phyloP scores from a whole-genome alignment of 2,329 filamentous ascomycete species.

The Penicillium brasilianum region DNA sequence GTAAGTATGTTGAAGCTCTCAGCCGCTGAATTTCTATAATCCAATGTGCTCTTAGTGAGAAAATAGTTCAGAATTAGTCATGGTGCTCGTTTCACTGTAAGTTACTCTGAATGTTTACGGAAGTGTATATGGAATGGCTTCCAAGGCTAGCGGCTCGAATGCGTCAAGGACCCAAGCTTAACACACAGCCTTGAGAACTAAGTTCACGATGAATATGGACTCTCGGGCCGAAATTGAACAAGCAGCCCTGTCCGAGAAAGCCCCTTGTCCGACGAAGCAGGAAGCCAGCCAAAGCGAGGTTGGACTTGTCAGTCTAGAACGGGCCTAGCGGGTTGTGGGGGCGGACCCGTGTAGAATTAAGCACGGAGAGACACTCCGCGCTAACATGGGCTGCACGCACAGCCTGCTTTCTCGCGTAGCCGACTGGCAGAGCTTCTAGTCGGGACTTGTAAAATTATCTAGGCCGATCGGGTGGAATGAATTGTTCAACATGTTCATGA shows the following conservation, averaged over 20 bases:
- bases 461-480: too few relatives aligned
- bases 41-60: neutral
- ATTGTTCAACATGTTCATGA: neutral
- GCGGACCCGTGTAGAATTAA: slow-evolving; percentile 26
- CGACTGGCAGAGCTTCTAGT: neutral
- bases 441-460: neutral
- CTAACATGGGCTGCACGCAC: slow-evolving; percentile 4
- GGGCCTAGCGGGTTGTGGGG: slow-evolving; percentile 27
- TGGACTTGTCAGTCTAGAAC: slow-evolving; percentile 5
- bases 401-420: neutral
- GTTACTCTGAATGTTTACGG: neutral
- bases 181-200: neutral
- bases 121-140: neutral
- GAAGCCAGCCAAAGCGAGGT: slow-evolving; percentile 3
- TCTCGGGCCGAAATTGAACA: slow-evolving; percentile 12
- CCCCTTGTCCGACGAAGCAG: neutral
- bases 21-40: neutral
- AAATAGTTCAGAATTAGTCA: neutral
- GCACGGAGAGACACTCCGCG: slow-evolving; percentile 28
- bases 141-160: neutral
- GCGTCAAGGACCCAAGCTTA: neutral
- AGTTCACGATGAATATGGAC: neutral
- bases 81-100: neutral
- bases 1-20: neutral
- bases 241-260: slow-evolving; percentile 2